These are phyloP conservation scores for Paraconiothyrium brasiliense DNA, from an alignment of 2,329 filamentous ascomycete genomes.

Conservation along the genomic window DNA sequence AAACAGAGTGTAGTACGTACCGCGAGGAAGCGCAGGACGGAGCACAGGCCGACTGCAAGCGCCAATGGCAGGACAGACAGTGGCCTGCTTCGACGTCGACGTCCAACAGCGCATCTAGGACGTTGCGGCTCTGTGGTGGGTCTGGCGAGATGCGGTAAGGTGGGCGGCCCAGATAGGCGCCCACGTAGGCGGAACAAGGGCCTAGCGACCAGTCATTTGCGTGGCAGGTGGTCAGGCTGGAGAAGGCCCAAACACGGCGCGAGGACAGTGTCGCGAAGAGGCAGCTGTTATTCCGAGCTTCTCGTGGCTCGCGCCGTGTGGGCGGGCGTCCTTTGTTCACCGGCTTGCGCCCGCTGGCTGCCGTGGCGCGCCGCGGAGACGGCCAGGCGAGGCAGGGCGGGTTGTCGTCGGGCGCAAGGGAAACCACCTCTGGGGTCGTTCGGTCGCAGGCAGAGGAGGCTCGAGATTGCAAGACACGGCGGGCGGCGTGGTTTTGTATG, in stretches of 20 bases:
- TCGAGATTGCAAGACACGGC: constrained; percentile 37
- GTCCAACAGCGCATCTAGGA: constrained; percentile 54
- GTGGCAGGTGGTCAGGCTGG: constrained; percentile 46
- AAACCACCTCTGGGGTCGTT: constrained; percentile 47
- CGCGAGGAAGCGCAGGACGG: constrained; percentile 51
- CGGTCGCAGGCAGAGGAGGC: constrained; percentile 45
- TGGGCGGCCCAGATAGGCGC: constrained; percentile 50
- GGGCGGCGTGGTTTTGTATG: constrained; percentile 44
- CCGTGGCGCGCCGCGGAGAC: constrained; percentile 33
- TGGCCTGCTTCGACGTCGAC: constrained; percentile 47
- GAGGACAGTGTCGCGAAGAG: constrained; percentile 31
- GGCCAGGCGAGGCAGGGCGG: constrained; percentile 32
- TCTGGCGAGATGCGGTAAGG: constrained; percentile 44
- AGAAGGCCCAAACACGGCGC: constrained; percentile 46
- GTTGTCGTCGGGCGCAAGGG: constrained; percentile 49
- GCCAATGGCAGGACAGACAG: constrained; percentile 51
- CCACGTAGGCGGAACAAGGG: constrained; percentile 43
- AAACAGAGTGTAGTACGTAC: constrained; percentile 48
- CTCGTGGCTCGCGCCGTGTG: constrained; percentile 36
- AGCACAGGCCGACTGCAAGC: constrained; percentile 44
- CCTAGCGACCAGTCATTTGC: constrained; percentile 51
- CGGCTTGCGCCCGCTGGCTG: constrained; percentile 48
- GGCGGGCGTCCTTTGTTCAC: constrained; percentile 46
- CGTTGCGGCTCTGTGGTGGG: constrained; percentile 54
- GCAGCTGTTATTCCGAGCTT: constrained; percentile 42